Conservation (phyloP, 2,329 filamentous ascomycete species). For the Xylariaceae sp. region DNA sequence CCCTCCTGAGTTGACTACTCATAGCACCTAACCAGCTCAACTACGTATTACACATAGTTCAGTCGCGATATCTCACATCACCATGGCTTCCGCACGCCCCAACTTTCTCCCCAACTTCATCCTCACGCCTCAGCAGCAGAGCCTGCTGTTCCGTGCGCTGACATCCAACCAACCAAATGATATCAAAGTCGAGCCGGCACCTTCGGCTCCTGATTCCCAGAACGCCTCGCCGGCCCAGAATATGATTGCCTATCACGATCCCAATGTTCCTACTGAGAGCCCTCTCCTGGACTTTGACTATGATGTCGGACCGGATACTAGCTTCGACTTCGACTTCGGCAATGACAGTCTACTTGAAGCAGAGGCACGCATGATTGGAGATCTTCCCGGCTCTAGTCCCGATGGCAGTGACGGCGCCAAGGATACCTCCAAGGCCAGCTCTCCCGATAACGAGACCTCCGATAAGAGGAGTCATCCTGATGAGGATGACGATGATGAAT, state of each 20-base stretch:
- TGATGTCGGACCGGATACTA: constrained; percentile 67
- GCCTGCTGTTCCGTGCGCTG: constrained; percentile 68
- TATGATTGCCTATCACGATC: constrained; percentile 38
- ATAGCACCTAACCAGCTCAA: background rate
- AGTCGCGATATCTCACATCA: constrained; percentile 14
- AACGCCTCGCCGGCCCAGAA: constrained; percentile 44
- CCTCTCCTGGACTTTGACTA: constrained; percentile 80
- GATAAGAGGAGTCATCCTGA: constrained; percentile 72
- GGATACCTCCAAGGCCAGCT: constrained; percentile 48
- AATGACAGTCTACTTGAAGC: constrained; percentile 48
- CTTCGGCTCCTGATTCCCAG: constrained; percentile 46
- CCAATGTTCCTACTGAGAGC: constrained; percentile 61
- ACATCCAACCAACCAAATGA: constrained; percentile 58
- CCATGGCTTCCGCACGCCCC: constrained; percentile 49
- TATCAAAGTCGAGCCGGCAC: constrained; percentile 35
- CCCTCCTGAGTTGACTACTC: background rate
- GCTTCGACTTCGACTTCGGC: constrained; percentile 67
- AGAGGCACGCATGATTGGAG: constrained; percentile 59
- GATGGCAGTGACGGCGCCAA: constrained; percentile 23
- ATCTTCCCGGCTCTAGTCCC: constrained; percentile 53
- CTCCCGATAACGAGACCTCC: constrained; percentile 53
- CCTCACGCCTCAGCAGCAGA: constrained; percentile 71
- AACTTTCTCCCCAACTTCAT: constrained; percentile 53
- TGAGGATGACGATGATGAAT: constrained; percentile 61
- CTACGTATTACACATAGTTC: background rate